Conservation (phyloP, 306 rosid species). For the Castanopsis chinensis region DNA sequence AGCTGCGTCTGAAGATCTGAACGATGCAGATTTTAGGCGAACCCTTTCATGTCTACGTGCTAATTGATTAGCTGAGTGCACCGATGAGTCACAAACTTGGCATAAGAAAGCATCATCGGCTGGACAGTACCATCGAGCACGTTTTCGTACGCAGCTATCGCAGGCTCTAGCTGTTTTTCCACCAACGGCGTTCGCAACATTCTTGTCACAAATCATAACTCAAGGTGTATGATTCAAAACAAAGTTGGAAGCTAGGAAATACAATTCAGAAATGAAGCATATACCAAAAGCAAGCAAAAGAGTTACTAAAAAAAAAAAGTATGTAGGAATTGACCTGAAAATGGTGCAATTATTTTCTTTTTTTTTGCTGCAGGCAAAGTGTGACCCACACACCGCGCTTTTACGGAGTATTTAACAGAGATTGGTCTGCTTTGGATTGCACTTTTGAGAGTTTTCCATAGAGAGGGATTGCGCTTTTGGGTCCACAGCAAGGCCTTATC, state of each 20-base stretch:
- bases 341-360: constrained; percentile 6
- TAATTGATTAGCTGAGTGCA: constrained; percentile 81
- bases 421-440: constrained; percentile 25
- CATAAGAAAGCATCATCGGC: constrained; percentile 97
- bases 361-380: neutral
- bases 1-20: constrained; percentile 4
- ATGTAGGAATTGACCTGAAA: neutral
- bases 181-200: constrained; percentile 49
- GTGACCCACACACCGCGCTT: constrained; percentile 68
- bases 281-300: neutral
- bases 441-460: constrained; percentile 34
- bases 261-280: neutral
- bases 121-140: constrained; percentile 96
- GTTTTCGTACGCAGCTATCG: constrained; percentile 75
- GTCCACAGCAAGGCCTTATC: constrained; percentile 58
- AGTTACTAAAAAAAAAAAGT: neutral
- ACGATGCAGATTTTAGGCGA: constrained; percentile 56
- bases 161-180: constrained; percentile 91
- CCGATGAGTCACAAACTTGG: constrained; percentile 71
- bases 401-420: constrained; percentile 38
- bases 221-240: neutral
- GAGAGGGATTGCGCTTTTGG: constrained; percentile 40
- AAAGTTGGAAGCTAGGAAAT: neutral
- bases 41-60: constrained; percentile 74
- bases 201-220: constrained; percentile 42